Evolutionary conservation across 768 basidiomycete species (phyloP).

Genomic region (Rhizopogon vulgaris): DNA sequence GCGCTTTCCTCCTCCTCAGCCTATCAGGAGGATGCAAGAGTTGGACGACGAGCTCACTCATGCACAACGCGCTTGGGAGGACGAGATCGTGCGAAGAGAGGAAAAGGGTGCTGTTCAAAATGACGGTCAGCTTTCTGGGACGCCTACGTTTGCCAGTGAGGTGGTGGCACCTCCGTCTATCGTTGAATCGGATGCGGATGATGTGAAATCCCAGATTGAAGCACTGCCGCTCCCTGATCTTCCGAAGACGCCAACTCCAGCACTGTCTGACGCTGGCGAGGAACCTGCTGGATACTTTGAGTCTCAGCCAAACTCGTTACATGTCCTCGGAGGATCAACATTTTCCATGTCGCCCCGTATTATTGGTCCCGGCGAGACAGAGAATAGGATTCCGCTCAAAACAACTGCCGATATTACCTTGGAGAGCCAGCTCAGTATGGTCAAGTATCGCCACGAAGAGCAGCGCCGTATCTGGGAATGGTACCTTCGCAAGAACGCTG

Average conservation of each 20-base stretch:
- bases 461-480: constrained; percentile 92
- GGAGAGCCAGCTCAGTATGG: constrained; percentile 63
- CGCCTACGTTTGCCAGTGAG: constrained; percentile 25
- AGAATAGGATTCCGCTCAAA: constrained; percentile 44
- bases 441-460: constrained; percentile 81
- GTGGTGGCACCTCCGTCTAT: constrained; percentile 9
- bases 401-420: constrained; percentile 63
- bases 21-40: constrained; percentile 82
- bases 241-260: constrained; percentile 32
- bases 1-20: constrained; percentile 88
- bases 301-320: constrained; percentile 24
- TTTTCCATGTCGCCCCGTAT: constrained; percentile 28
- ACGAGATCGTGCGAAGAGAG: constrained; percentile 75
- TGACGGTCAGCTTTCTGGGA: constrained; percentile 14
- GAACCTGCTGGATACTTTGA: constrained; percentile 40
- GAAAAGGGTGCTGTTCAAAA: constrained; percentile 39
- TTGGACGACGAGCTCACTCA: constrained; percentile 72
- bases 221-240: constrained; percentile 32
- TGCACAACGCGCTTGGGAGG: constrained; percentile 77
- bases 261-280: constrained; percentile 22
- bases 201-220: constrained; percentile 67
- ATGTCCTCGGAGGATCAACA: constrained; percentile 22
- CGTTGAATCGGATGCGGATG: constrained; percentile 28
- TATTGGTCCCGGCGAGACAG: constrained; percentile 24
- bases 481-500: constrained; percentile 82